phyloP scores from a whole-genome alignment of 2,329 filamentous ascomycete genomes.

The Neofusicoccum sp. region DNA sequence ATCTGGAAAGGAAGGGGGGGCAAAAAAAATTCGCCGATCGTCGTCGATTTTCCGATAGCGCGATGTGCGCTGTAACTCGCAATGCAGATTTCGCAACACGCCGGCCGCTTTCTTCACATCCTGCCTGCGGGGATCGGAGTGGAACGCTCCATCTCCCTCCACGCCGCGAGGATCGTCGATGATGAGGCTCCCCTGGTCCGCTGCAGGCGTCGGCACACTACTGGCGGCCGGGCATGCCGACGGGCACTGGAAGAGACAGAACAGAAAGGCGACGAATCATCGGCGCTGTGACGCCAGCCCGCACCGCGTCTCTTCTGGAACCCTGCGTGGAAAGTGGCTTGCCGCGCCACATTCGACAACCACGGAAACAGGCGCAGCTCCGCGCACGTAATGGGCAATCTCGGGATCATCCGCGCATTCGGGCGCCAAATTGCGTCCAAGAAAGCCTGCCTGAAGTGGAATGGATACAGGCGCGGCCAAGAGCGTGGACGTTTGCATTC shows the following conservation, averaged over 20 bases:
- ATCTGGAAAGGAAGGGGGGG: conserved; percentile 6
- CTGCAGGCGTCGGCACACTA: not conserved
- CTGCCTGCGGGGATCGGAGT: conserved; percentile 1
- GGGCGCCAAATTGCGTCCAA: conserved; percentile 11
- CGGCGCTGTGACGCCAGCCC: conserved; percentile 5
- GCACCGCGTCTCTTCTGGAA: conserved; percentile 14
- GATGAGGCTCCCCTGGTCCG: not conserved
- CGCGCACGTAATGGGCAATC: conserved; percentile 3
- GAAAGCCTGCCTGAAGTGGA: conserved; percentile 4
- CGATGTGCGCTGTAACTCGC: conserved; percentile 7
- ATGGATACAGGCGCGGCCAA: conserved; percentile 5
- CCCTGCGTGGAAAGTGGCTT: conserved; percentile 15
- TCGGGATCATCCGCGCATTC: conserved; percentile 13
- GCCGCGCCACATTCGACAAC: conserved; percentile 6
- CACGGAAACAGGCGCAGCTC: conserved; percentile 14
- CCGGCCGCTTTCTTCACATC: conserved; percentile 7
- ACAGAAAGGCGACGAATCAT: conserved; percentile 12
- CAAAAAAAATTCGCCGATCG: conserved; percentile 13
- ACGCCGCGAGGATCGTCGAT: not conserved
- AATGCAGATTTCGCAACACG: conserved; percentile 1
- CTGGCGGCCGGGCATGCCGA: not conserved
- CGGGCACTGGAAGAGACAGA: not conserved
- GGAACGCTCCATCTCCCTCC: not conserved
- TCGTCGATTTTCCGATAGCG: conserved; percentile 11
- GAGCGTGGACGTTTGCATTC: not conserved